A percentile compares a stretch with the other conserved stretches of the same genome.
Conservation (phyloP, 2,329 filamentous ascomycete species). For the Torrubiellomyces zombiae region DNA sequence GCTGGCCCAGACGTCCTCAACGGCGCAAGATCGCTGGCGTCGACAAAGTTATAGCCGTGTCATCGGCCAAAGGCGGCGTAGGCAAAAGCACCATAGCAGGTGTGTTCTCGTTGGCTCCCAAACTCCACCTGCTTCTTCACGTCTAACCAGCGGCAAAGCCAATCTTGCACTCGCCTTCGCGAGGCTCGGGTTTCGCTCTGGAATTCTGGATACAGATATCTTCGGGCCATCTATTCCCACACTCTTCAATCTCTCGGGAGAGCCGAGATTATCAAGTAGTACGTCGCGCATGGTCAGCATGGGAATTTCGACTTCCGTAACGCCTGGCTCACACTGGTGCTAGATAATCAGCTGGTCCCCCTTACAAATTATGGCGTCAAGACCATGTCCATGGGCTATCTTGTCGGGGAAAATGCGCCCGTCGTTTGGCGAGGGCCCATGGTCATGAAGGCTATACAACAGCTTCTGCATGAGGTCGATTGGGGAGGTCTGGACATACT, state of each 20-base stretch:
- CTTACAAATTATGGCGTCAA: slow-evolving; percentile 90
- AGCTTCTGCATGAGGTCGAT: slow-evolving; percentile 85
- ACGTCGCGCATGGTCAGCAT: slow-evolving; percentile 17
- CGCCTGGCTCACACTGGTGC: not conserved
- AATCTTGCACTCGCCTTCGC: slow-evolving; percentile 84
- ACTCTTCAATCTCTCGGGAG: slow-evolving; percentile 63
- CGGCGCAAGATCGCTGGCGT: slow-evolving; percentile 71
- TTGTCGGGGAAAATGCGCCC: slow-evolving; percentile 62
- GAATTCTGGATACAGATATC: slow-evolving; percentile 89
- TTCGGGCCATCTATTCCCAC: slow-evolving; percentile 93
- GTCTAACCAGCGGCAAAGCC: slow-evolving; percentile 19
- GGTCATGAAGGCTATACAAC: slow-evolving; percentile 94
- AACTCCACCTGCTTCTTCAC: not conserved
- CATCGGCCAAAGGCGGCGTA: slow-evolving; percentile 94
- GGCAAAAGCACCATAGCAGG: slow-evolving; percentile 89
- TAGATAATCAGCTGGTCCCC: slow-evolving; percentile 68
- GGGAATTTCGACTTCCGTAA: not conserved
- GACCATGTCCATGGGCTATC: slow-evolving; percentile 97
- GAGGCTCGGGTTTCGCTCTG: slow-evolving; percentile 60
- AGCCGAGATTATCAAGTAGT: slow-evolving; percentile 62
- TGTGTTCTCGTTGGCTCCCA: slow-evolving; percentile 16
- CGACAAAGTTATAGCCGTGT: slow-evolving; percentile 86
- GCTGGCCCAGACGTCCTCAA: slow-evolving; percentile 59
- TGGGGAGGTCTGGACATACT: slow-evolving; percentile 84
- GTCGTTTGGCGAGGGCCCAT: slow-evolving; percentile 93